Conservation (phyloP, 495 filamentous ascomycete species). For the Filosporella fistucella region DNA sequence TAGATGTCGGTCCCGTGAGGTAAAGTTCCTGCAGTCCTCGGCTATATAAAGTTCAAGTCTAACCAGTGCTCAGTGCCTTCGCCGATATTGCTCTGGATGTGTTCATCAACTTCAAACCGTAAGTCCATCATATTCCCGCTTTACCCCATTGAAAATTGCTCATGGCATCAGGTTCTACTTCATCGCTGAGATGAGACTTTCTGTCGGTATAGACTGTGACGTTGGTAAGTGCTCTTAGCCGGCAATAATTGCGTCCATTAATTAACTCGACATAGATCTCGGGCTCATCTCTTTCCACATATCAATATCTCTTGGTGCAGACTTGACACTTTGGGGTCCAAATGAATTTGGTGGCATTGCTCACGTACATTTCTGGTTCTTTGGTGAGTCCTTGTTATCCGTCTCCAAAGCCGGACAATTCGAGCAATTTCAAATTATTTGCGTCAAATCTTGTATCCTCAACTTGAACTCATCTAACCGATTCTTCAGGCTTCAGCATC, state of each 20-base stretch:
- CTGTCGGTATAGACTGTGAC: not conserved
- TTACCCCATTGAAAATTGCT: not conserved
- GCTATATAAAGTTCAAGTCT: too few species aligned
- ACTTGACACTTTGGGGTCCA: not conserved
- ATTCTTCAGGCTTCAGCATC: not conserved
- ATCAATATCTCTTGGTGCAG: not conserved
- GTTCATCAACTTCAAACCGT: constrained; percentile 3
- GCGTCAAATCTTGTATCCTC: not conserved
- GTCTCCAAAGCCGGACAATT: too few species aligned
- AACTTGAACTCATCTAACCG: not conserved
- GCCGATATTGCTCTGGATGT: not conserved
- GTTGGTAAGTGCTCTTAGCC: not conserved
- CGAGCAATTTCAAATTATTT: too few species aligned
- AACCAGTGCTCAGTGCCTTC: not conserved
- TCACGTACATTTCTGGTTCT: constrained; percentile 6
- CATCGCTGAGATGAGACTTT: not conserved
- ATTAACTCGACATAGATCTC: not conserved
- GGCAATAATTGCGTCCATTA: not conserved
- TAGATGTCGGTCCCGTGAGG: constrained; percentile 1
- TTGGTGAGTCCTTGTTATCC: too few species aligned
- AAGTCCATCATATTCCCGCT: too few species aligned
- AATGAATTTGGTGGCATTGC: constrained; percentile 1
- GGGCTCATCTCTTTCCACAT: constrained; percentile 1
- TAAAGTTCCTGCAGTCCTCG: not conserved
- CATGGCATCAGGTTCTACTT: not conserved